Percentiles rank a stretch among this genome's conserved stretches.
Conservation (phyloP, 768 basidiomycete genomes). For the Serendipita indica region DNA sequence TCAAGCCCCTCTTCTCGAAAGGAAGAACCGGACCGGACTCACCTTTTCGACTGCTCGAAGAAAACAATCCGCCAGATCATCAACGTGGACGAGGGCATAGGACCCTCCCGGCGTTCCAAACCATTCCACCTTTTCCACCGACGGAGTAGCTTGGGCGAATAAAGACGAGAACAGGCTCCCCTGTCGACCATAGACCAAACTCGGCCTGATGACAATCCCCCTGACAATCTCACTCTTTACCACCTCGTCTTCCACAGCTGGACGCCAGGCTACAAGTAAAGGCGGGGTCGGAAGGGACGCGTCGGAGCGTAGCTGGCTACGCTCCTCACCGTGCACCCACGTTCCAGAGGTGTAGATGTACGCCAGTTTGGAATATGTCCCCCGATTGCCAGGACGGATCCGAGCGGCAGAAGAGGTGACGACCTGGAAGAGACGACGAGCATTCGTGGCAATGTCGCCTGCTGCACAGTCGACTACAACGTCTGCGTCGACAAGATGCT, state of each 20-base stretch:
- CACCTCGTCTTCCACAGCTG: slow-evolving; percentile 23
- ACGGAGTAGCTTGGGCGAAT: slow-evolving; percentile 24
- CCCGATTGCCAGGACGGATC: slow-evolving; percentile 16
- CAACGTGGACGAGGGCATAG: slow-evolving; percentile 27
- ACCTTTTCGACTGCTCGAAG: slow-evolving; percentile 29
- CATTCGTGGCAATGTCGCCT: slow-evolving; percentile 15
- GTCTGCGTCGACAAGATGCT: neutral
- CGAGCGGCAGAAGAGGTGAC: slow-evolving; percentile 25
- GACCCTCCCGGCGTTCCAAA: slow-evolving; percentile 25
- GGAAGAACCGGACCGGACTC: neutral
- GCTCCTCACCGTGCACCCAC: slow-evolving; percentile 31
- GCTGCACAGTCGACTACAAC: slow-evolving; percentile 17
- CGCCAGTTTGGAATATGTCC: slow-evolving; percentile 25
- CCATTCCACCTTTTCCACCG: slow-evolving; percentile 23
- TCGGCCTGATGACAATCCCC: slow-evolving; percentile 34
- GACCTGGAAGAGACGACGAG: slow-evolving; percentile 20
- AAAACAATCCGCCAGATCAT: slow-evolving; percentile 34
- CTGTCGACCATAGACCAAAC: slow-evolving; percentile 30
- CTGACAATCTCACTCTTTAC: slow-evolving; percentile 22
- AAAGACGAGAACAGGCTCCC: slow-evolving; percentile 24
- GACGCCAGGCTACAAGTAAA: slow-evolving; percentile 23
- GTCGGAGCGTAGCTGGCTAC: slow-evolving; percentile 23
- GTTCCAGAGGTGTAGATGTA: slow-evolving; percentile 35
- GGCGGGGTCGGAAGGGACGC: slow-evolving; percentile 18
- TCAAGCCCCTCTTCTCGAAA: too few species aligned